A percentile compares a stretch with the other conserved stretches of the same genome.
phyloP scores from a whole-genome alignment of 208 protist genomes.

The Trypanosoma mega region DNA sequence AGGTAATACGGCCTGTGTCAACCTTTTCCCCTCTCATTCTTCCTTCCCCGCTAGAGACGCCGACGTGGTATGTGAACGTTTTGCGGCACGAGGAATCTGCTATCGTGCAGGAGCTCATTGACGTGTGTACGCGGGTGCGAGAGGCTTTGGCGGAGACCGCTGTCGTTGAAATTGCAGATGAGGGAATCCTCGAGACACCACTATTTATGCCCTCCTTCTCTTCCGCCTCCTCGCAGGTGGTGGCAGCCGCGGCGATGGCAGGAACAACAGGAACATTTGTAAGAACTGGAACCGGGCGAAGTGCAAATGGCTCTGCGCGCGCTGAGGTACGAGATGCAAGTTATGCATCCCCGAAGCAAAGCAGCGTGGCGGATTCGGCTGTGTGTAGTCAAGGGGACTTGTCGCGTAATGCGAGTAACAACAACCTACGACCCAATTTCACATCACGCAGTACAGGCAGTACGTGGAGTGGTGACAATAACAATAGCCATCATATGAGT shows the following conservation, averaged over 20 bases:
- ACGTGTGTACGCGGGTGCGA: conserved; percentile 16
- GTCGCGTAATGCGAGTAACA: neutral
- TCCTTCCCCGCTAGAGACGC: conserved; percentile 2
- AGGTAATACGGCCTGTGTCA: neutral
- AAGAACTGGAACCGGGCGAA: too few species aligned
- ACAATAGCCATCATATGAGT: neutral
- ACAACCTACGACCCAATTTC: neutral
- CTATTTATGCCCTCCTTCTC: conserved; percentile 19
- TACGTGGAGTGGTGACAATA: neutral
- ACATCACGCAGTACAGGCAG: neutral
- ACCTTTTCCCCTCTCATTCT: neutral
- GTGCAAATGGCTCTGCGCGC: too few species aligned
- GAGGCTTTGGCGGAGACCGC: neutral
- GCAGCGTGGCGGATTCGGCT: neutral
- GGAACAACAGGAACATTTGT: too few species aligned
- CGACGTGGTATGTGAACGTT: conserved; percentile 13
- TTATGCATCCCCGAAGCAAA: too few species aligned
- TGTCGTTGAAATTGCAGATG: conserved; percentile 12
- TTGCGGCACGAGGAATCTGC: conserved; percentile 14
- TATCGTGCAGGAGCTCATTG: conserved; percentile 26
- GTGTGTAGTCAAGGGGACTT: neutral
- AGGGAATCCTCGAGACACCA: conserved; percentile 20
- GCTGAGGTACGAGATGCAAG: too few species aligned
- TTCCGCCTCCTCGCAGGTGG: neutral
- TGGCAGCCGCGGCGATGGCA: neutral